A percentile compares a stretch with the other conserved stretches of the same genome.
phyloP scores from a whole-genome alignment of 208 protist species.

The Trypanosoma lewisi region DNA sequence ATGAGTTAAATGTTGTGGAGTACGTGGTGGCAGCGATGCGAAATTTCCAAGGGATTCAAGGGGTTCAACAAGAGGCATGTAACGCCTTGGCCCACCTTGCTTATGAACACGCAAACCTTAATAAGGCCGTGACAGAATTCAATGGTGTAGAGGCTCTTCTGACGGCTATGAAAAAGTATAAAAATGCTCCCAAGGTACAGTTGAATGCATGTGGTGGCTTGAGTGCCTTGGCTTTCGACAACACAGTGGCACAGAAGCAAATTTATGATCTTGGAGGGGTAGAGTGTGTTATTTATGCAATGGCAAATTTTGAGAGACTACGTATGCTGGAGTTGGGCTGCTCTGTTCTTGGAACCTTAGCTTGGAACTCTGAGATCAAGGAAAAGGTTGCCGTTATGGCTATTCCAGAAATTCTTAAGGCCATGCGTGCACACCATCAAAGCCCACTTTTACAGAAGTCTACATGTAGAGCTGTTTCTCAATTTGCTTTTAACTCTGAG shows the following conservation, averaged over 20 bases:
- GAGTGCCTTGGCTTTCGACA: slow-evolving; percentile 90
- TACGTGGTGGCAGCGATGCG: slow-evolving; percentile 72
- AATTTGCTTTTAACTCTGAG: slow-evolving; percentile 92
- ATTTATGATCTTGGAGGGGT: slow-evolving; percentile 89
- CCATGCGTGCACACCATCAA: slow-evolving; percentile 76
- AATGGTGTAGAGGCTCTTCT: slow-evolving; percentile 76
- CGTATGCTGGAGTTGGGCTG: slow-evolving; percentile 91
- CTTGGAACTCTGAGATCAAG: slow-evolving; percentile 92
- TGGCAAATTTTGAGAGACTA: slow-evolving; percentile 84
- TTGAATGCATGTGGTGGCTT: slow-evolving; percentile 90
- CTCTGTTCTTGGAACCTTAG: slow-evolving; percentile 87
- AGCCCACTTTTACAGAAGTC: slow-evolving; percentile 90
- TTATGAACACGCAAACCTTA: slow-evolving; percentile 86
- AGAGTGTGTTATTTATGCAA: slow-evolving; percentile 84
- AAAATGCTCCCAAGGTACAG: slow-evolving; percentile 82
- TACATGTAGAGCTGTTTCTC: slow-evolving; percentile 87
- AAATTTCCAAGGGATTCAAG: slow-evolving; percentile 67
- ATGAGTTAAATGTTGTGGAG: slow-evolving; percentile 64
- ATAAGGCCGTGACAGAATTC: slow-evolving; percentile 71
- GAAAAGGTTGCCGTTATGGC: slow-evolving; percentile 80
- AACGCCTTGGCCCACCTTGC: slow-evolving; percentile 90
- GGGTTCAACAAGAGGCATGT: slow-evolving; percentile 90
- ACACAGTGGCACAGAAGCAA: slow-evolving; percentile 84
- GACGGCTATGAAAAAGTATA: slow-evolving; percentile 71
- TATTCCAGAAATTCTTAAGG: slow-evolving; percentile 82